Evolutionary conservation across 2,329 filamentous ascomycete species (phyloP).

Genomic region (Venturia aucupariae): DNA sequence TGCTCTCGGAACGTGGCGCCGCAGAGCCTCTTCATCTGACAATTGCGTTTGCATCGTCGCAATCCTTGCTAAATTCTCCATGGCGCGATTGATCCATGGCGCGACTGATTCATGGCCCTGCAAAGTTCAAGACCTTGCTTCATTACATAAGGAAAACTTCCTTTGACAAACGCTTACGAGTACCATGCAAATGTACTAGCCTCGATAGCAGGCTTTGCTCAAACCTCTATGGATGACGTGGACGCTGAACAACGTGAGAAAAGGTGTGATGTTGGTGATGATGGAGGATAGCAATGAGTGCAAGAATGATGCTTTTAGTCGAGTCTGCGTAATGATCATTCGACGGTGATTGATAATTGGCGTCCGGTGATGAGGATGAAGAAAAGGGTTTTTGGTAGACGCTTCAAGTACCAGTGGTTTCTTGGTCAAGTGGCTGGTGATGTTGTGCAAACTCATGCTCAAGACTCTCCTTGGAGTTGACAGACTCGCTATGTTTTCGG

Average conservation of each 20-base stretch:
- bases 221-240: background rate
- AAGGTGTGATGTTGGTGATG: background rate
- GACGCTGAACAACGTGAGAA: background rate
- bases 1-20: background rate
- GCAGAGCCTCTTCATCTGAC: background rate
- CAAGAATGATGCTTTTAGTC: background rate
- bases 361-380: background rate
- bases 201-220: background rate
- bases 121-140: background rate
- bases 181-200: background rate
- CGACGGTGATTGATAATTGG: background rate
- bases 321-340: background rate
- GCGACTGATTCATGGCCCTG: background rate
- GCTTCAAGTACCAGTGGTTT: background rate
- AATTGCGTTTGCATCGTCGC: background rate
- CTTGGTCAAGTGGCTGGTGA: background rate
- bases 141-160: background rate
- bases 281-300: background rate
- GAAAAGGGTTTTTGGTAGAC: background rate
- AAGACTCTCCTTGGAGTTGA: slow-evolving; percentile 1
- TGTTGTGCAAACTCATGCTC: background rate
- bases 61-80: background rate
- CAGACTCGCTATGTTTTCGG: slow-evolving; percentile 11
- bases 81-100: background rate
- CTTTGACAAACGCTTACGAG: background rate